Evolutionary conservation across 2,329 filamentous ascomycete genomes (phyloP).

Genomic region (Penicillium psychrosexuale): DNA sequence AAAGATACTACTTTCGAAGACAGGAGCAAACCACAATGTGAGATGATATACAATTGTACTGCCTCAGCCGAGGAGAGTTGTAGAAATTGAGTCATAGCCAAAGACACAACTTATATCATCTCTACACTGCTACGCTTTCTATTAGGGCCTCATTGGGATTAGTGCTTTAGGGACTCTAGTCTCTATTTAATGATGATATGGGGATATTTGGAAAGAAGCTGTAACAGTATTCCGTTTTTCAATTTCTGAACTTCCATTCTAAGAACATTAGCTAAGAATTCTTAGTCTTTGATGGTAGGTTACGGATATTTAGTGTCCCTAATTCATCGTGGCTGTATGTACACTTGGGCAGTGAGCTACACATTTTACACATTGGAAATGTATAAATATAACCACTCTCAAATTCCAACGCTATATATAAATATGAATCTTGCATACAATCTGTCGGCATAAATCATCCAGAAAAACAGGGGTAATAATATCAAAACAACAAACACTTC

Average conservation of each 20-base stretch:
- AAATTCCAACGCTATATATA: neutral
- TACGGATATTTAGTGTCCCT: neutral
- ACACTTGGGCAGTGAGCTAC: neutral
- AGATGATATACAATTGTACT: neutral
- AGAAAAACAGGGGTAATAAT: neutral
- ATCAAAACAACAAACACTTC: neutral
- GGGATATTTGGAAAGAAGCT: neutral
- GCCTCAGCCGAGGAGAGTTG: too few species aligned
- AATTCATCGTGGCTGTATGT: neutral
- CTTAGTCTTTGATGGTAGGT: neutral
- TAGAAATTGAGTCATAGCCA: too few species aligned
- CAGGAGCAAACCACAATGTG: too few species aligned
- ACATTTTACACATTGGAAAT: neutral
- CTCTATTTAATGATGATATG: too few species aligned
- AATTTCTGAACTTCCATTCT: neutral
- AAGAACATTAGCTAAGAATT: neutral
- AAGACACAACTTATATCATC: too few species aligned
- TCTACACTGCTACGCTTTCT: too few species aligned
- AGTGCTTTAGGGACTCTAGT: too few species aligned
- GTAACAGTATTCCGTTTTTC: neutral
- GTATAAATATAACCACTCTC: neutral
- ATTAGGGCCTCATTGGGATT: too few species aligned
- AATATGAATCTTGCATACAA: neutral
- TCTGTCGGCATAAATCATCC: neutral
- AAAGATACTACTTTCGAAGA: too few species aligned